These are phyloP conservation scores for Ambrosiella beaveri DNA, from an alignment of 2,329 filamentous ascomycete species.

Conservation along the genomic window DNA sequence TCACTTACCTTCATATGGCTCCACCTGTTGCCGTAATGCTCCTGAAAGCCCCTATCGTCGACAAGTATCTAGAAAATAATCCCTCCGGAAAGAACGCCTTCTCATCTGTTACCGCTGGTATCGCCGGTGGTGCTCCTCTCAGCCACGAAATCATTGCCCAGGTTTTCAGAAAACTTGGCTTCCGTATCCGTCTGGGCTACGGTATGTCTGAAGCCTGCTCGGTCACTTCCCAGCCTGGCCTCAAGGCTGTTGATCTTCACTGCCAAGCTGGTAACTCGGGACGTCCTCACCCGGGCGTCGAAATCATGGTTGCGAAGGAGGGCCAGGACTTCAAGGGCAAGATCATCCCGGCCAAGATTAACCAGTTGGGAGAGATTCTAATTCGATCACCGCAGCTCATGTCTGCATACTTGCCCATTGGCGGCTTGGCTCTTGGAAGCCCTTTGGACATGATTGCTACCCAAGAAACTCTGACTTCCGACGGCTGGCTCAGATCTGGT, in stretches of 20 bases:
- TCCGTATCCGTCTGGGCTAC: constrained; percentile 42
- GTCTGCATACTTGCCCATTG: constrained; percentile 50
- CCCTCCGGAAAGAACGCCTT: constrained; percentile 33
- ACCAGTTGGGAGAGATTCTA: constrained; percentile 45
- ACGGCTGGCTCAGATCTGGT: constrained; percentile 56
- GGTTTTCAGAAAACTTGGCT: constrained; percentile 42
- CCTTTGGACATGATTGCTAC: constrained; percentile 24
- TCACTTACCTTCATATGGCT: constrained; percentile 48
- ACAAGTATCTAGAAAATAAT: constrained; percentile 35
- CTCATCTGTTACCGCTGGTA: constrained; percentile 33
- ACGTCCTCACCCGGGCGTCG: constrained; percentile 47
- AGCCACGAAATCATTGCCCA: constrained; percentile 37
- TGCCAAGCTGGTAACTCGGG: constrained; percentile 42
- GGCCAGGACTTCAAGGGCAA: constrained; percentile 17
- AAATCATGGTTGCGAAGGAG: constrained; percentile 43
- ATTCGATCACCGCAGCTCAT: constrained; percentile 46
- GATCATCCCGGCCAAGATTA: constrained; percentile 18
- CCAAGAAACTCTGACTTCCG: constrained; percentile 24
- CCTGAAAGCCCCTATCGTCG: constrained; percentile 51
- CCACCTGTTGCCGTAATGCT: constrained; percentile 55
- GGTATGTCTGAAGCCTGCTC: constrained; percentile 61
- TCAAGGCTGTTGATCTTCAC: constrained; percentile 28
- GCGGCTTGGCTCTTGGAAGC: constrained; percentile 19
- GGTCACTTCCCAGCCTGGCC: constrained; percentile 41
- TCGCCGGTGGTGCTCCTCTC: constrained; percentile 48